A percentile compares a stretch with the other conserved stretches of the same genome.
phyloP scores from a whole-genome alignment of 163 green algal genomes.

The Scenedesmus sp. region DNA sequence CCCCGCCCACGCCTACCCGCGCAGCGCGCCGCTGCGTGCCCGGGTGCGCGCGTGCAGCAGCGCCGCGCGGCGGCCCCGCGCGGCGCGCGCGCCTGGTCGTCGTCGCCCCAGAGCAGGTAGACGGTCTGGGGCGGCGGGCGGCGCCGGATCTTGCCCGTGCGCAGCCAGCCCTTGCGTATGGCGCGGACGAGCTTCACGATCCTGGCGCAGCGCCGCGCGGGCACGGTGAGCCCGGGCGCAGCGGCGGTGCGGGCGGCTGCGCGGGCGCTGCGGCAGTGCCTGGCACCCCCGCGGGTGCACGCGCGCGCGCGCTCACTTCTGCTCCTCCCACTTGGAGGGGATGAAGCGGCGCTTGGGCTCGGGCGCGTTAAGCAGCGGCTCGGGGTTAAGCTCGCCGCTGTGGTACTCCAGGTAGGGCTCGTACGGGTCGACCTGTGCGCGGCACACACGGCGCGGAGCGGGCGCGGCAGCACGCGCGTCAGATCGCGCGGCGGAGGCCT shows the following conservation, averaged over 20 bases:
- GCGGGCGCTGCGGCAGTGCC: too few species aligned
- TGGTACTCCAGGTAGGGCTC: conserved; percentile 91
- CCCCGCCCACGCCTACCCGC: too few species aligned
- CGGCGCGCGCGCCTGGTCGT: conserved; percentile 56
- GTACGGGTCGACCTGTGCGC: conserved; percentile 72
- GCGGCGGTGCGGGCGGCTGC: too few species aligned
- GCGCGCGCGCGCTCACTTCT: conserved; percentile 65
- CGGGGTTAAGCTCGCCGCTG: conserved; percentile 72
- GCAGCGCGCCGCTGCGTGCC: too few species aligned
- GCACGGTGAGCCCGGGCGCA: too few species aligned
- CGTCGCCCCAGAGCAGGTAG: conserved; percentile 96
- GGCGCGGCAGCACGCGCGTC: too few species aligned
- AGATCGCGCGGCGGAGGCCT: too few species aligned
- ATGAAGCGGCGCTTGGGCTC: conserved; percentile 97
- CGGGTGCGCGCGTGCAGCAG: too few species aligned
- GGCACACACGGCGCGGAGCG: neutral
- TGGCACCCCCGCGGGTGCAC: too few species aligned
- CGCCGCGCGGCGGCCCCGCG: too few species aligned
- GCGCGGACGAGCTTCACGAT: conserved; percentile 96
- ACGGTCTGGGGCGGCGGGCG: conserved; percentile 51
- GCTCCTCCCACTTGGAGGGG: conserved; percentile 96
- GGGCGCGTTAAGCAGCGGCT: conserved; percentile 83
- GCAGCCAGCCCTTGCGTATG: conserved; percentile 83
- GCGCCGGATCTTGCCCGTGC: conserved; percentile 49
- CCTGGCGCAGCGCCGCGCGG: conserved; percentile 41